A percentile compares a stretch with the other conserved stretches of the same genome.
Conservation (phyloP, 2,329 filamentous ascomycete species). For the Stemphylium lycopersici region DNA sequence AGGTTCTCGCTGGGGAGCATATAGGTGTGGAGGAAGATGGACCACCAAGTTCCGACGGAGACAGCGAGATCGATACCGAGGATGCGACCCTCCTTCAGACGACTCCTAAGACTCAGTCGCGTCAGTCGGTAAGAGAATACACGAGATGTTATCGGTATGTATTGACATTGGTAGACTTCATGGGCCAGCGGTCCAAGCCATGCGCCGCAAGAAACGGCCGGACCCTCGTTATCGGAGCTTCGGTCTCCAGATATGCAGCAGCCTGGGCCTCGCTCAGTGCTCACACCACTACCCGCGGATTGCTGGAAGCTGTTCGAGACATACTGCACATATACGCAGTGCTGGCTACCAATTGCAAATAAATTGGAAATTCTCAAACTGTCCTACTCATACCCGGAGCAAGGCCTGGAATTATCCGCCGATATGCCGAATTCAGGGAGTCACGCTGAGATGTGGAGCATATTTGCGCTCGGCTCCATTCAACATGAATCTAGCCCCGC, state of each 20-base stretch:
- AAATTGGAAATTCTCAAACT: constrained; percentile 65
- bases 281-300: constrained; percentile 57
- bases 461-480: constrained; percentile 49
- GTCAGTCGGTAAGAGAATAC: constrained; percentile 15
- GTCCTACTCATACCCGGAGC: constrained; percentile 59
- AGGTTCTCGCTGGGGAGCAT: constrained; percentile 59
- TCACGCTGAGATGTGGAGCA: constrained; percentile 54
- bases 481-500: constrained; percentile 14
- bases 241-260: constrained; percentile 25
- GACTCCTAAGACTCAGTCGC: constrained; percentile 5
- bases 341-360: constrained; percentile 76
- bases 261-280: background rate
- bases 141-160: background rate
- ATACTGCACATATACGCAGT: constrained; percentile 76
- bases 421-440: constrained; percentile 39
- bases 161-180: constrained; percentile 6
- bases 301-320: constrained; percentile 59
- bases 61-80: constrained; percentile 30
- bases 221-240: background rate
- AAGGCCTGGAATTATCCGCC: constrained; percentile 45
- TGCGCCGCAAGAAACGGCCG: background rate
- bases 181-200: constrained; percentile 2
- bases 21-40: constrained; percentile 14
- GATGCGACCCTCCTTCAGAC: constrained; percentile 14
- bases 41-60: constrained; percentile 28